Base-by-base conservation (phyloP, 176 grass and related monocot genomes). In the Raddia distichophylla region DNA sequence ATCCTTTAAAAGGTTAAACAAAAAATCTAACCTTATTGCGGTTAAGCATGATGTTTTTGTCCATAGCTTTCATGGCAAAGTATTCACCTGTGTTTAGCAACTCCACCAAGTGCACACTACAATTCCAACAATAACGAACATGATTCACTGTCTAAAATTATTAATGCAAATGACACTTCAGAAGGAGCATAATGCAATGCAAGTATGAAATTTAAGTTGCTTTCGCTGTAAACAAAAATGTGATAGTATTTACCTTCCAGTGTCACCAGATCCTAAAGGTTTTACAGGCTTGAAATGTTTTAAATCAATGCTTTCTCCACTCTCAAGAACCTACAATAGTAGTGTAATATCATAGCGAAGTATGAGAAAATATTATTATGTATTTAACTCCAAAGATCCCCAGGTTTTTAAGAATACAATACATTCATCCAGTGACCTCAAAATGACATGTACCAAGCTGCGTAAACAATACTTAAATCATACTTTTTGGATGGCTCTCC, bases 11-110 rank as follows among this genome's bases (percentile, higher is more conserved):
- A 63, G 48, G 8, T 62, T 19, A 60, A 67, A 67, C 44, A 80
- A 50, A 50, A 18, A 19, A 52, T 56, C 7, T 5, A 61, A 98
- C 92, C 95, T 98, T 98, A 83, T 94, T 98, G 52, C 95, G 95
- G 34, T 94, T 94, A 86, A 98, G 86, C 90, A 98, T 98, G 54
- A 82, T 43, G 47, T 32, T 93, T 89, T 98, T 94, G 82, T 98
- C 90, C 95, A 98, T 98, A 70, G 88, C 81, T 80, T 98, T 98
- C 95, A 98, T 94, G 60, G 95, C 95, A 89, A 91, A 98, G 54
- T 91, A 87, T 87, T 89, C 85, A 55, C 92, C 88, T 59, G 88
- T 94, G 19, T 90, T 87, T 27, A 88, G 18, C 82, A 98, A 86
- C 80, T 98, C 92, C 78, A 98, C 95, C 74, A 98, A 91, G 62